Base-by-base conservation (phyloP, 768 basidiomycete species). In the Kwoniella sp. region DNA sequence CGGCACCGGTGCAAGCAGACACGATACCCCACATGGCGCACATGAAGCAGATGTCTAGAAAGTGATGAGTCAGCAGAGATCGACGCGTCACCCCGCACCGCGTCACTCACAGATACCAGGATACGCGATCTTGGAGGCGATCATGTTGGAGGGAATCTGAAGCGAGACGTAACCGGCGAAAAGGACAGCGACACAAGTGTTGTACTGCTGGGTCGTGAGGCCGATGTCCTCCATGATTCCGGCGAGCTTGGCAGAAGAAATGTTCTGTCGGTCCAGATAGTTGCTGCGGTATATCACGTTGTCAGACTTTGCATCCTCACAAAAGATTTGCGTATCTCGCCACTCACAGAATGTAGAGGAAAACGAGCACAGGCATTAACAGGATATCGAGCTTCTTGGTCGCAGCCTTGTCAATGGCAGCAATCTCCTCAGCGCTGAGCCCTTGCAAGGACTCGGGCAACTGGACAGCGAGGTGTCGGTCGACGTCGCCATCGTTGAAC, bases 121-220 rank as follows among this genome's bases (percentile, higher is more conserved):
- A 17, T 65, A 65, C 34, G 56, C 61, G 66, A 77, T 73, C 60
- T 77, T 76, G 28, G 70, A 61, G 12, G 68, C 65, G 30, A 80
- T 29, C 69, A 80, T 77, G 67, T 80, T 79, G 26, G 73, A 76
- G 9, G 76, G 77, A 15, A 77, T 62, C 50, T 78, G 76, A 23
- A 77, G 69, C 4, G 71, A 53, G 53, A 77, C 70, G 59, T 81
- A 81, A 51, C 78, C 76, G 37, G 71, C 75, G 58, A 78, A 79
- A 13, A 81, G 66, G 34, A 81, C 63, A 2, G 76, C 70, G 3
- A 81, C 72, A 22, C 50, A 51, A 15, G 65, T 61, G 26, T 68
- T 58, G 59, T 73, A 74, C 25, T 77, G 61, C 17, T 56, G 55
- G 2, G 63, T 63, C 5, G 69, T 65, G 41, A 77, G 29, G 28